Evolutionary conservation across 257 asterid species (phyloP).

Genomic region (Fraxinus pennsylvanica): DNA sequence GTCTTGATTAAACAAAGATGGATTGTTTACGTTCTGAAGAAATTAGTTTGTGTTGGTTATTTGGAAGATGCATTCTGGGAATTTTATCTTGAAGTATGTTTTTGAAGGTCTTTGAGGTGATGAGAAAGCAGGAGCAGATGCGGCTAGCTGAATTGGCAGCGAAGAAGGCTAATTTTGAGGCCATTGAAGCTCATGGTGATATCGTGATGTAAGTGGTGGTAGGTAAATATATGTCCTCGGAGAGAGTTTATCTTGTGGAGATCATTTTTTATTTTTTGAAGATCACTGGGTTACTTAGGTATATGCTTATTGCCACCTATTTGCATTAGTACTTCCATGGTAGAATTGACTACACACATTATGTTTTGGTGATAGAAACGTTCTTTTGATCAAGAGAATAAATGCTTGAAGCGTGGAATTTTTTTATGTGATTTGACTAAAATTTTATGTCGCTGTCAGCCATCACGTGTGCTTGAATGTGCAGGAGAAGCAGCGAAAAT

Average conservation of each 20-base stretch:
- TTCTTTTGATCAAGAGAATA: no score
- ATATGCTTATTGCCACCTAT: not conserved
- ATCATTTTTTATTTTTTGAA: not conserved
- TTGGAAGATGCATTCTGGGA: not conserved
- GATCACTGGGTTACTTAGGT: not conserved
- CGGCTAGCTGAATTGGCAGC: slow-evolving; percentile 76
- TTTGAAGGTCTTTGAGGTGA: slow-evolving; percentile 69
- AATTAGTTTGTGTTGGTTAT: not conserved
- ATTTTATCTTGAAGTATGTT: not conserved
- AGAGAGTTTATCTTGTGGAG: no score
- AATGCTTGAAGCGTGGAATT: no score
- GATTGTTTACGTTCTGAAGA: not conserved
- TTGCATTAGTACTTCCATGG: not conserved
- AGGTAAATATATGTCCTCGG: not conserved
- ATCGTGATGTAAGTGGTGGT: slow-evolving; percentile 43
- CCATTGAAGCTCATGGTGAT: slow-evolving; percentile 63
- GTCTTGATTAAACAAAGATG: not conserved
- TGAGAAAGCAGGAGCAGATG: slow-evolving; percentile 72
- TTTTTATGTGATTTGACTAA: no score
- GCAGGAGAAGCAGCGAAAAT: no score
- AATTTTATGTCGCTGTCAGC: no score
- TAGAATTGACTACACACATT: not conserved
- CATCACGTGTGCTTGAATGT: no score
- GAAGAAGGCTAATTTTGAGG: slow-evolving; percentile 60
- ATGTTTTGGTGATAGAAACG: no score